Conservation (phyloP, 257 asterid genomes). For the Euphrasia confusa region DNA sequence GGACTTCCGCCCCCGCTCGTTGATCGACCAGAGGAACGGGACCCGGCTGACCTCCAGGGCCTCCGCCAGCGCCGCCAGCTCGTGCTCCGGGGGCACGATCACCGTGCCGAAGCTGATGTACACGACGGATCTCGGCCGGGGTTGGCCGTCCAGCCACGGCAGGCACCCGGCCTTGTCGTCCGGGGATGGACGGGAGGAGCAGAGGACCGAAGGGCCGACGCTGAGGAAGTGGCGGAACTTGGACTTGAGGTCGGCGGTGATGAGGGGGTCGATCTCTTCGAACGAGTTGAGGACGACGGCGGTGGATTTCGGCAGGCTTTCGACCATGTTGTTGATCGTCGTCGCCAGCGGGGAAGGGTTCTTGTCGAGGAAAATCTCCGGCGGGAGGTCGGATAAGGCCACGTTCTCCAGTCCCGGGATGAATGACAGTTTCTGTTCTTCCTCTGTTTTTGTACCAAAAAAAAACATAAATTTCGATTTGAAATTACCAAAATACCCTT, state of each 20-base stretch:
- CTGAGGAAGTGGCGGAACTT: slow-evolving; percentile 50
- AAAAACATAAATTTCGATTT: no score
- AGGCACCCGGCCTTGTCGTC: slow-evolving; percentile 45
- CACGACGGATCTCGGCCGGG: slow-evolving; percentile 32
- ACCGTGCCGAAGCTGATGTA: slow-evolving; percentile 73
- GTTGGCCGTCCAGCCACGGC: slow-evolving; percentile 48
- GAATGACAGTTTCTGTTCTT: slow-evolving; percentile 27
- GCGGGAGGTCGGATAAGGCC: slow-evolving; percentile 46
- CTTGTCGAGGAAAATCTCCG: slow-evolving; percentile 36
- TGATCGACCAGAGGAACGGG: slow-evolving; percentile 68
- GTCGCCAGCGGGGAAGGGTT: slow-evolving; percentile 42
- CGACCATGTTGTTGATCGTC: slow-evolving; percentile 51
- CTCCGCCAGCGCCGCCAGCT: slow-evolving; percentile 45
- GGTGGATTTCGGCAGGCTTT: slow-evolving; percentile 43
- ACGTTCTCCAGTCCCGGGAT: slow-evolving; percentile 54
- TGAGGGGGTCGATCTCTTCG: slow-evolving; percentile 59
- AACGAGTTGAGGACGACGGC: slow-evolving; percentile 63
- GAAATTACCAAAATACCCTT: no score
- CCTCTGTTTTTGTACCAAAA: slow-evolving; percentile 13
- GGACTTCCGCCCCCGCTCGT: slow-evolving; percentile 21
- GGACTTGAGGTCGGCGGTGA: slow-evolving; percentile 39
- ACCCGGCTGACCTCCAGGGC: slow-evolving; percentile 44
- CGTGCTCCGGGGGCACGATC: slow-evolving; percentile 41
- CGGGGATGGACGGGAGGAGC: slow-evolving; percentile 24
- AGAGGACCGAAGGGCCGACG: slow-evolving; percentile 52